A percentile compares a stretch with the other conserved stretches of the same genome.
phyloP scores from a whole-genome alignment of 257 asterid species.

The Paulownia fortunei region DNA sequence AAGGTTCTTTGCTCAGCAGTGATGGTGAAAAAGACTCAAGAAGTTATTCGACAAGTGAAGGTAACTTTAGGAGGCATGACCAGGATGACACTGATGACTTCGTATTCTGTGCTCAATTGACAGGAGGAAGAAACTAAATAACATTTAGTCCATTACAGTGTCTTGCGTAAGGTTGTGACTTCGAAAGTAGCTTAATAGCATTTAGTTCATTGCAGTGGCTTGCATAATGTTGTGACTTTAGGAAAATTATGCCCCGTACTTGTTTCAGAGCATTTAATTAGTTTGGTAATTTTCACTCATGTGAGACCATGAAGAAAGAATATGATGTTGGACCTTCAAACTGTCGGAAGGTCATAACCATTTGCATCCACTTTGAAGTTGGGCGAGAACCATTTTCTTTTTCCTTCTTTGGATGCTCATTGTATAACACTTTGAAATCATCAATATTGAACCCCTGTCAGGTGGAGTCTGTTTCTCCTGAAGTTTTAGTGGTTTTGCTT shows the following conservation, averaged over 20 bases:
- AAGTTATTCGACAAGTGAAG: conserved; percentile 22
- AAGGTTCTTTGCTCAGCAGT: conserved; percentile 44
- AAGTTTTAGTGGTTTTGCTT: too few species aligned
- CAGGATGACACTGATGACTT: conserved; percentile 29
- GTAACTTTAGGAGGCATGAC: conserved; percentile 15
- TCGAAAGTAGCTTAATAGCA: conserved; percentile 18
- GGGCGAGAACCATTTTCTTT: background rate
- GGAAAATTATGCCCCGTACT: conserved; percentile 13
- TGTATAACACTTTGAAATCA: background rate
- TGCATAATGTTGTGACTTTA: conserved; percentile 20
- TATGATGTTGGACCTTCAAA: background rate
- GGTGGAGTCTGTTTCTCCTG: too few species aligned
- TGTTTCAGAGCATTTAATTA: background rate
- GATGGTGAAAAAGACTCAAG: conserved; percentile 46
- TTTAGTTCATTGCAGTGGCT: background rate
- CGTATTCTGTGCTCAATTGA: conserved; percentile 37
- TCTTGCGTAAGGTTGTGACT: conserved; percentile 26
- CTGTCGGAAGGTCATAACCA: background rate
- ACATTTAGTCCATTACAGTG: background rate
- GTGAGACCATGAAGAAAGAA: background rate
- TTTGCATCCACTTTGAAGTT: conserved; percentile 5
- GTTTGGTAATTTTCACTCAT: conserved; percentile 20
- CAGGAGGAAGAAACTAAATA: conserved; percentile 37
- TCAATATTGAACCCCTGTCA: background rate
- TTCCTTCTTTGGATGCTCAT: background rate